A percentile compares a stretch with the other conserved stretches of the same genome.
These are phyloP conservation scores for Pneumocystis canis DNA, from an alignment of 1,139 yeast genomes.

Conservation along the genomic window DNA sequence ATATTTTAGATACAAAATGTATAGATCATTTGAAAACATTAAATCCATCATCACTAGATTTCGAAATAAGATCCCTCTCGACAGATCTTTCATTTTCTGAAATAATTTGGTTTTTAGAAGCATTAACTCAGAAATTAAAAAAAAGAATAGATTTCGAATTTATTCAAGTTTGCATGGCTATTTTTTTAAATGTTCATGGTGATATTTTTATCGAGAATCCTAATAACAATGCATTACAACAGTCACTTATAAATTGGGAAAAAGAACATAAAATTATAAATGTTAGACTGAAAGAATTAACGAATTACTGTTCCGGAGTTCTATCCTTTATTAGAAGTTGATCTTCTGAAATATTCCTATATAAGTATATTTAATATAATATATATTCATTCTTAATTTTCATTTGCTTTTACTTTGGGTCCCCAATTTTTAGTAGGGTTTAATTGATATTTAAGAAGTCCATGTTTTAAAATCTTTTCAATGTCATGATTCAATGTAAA, in stretches of 20 bases:
- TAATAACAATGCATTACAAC: slow-evolving; percentile 13
- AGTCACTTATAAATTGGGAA: slow-evolving; percentile 39
- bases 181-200: slow-evolving; percentile 65
- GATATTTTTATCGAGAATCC: slow-evolving; percentile 43
- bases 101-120: slow-evolving; percentile 47
- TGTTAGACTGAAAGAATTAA: slow-evolving; percentile 47
- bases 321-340: slow-evolving; percentile 39
- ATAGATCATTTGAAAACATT: slow-evolving; percentile 42
- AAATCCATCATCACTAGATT: slow-evolving; percentile 67
- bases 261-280: slow-evolving; percentile 31
- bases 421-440: slow-evolving; percentile 96
- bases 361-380: not conserved
- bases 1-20: slow-evolving; percentile 26
- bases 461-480: slow-evolving; percentile 50
- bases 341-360: not conserved
- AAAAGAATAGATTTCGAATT: slow-evolving; percentile 53
- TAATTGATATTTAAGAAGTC: slow-evolving; percentile 74
- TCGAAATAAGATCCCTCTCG: slow-evolving; percentile 71
- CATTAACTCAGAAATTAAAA: slow-evolving; percentile 45
- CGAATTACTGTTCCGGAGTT: slow-evolving; percentile 76
- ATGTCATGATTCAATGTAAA: slow-evolving; percentile 15
- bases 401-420: slow-evolving; percentile 46
- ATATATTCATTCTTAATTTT: not conserved
- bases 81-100: slow-evolving; percentile 50
- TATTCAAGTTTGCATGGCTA: slow-evolving; percentile 60